These are phyloP conservation scores for Nasturtium officinale DNA, from an alignment of 345 rosid species.

Conservation along the genomic window DNA sequence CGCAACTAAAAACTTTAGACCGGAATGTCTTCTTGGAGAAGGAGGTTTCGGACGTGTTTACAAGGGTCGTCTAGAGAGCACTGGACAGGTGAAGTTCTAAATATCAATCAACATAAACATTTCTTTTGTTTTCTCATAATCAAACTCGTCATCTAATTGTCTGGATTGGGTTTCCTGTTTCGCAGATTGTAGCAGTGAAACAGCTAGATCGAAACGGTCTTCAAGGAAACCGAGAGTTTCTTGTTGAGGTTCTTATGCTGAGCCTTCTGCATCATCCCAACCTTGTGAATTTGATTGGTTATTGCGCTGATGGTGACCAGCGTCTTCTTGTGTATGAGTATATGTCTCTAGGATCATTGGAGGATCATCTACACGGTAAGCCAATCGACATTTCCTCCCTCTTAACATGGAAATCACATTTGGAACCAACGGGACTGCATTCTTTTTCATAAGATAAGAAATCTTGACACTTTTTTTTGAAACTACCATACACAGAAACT, in stretches of 20 bases:
- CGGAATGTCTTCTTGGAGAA: slow-evolving; percentile 85
- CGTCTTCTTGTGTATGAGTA: slow-evolving; percentile 95
- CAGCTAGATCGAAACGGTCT: slow-evolving; percentile 92
- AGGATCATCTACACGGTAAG: slow-evolving; percentile 97
- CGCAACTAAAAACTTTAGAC: slow-evolving; percentile 81
- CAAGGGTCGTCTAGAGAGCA: slow-evolving; percentile 86
- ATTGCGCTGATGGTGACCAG: slow-evolving; percentile 98
- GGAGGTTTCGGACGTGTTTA: slow-evolving; percentile 97
- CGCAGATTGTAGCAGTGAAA: slow-evolving; percentile 94
- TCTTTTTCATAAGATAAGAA: neutral
- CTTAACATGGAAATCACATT: slow-evolving; percentile 5
- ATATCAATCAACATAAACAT: neutral
- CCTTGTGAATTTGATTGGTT: slow-evolving; percentile 94
- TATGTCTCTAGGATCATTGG: slow-evolving; percentile 93
- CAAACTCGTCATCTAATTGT: neutral
- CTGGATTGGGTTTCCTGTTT: slow-evolving; percentile 4
- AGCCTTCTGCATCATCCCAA: slow-evolving; percentile 93
- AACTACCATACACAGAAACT: slow-evolving; percentile 5
- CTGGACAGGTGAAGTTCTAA: slow-evolving; percentile 69
- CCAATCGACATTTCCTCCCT: neutral
- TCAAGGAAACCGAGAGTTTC: slow-evolving; percentile 98
- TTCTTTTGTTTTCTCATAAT: neutral
- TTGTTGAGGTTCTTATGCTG: slow-evolving; percentile 97
- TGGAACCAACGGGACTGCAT: neutral
- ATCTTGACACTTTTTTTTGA: neutral